Conservation (phyloP, 352 stramenopile genomes). For the Phytophthora pini region DNA sequence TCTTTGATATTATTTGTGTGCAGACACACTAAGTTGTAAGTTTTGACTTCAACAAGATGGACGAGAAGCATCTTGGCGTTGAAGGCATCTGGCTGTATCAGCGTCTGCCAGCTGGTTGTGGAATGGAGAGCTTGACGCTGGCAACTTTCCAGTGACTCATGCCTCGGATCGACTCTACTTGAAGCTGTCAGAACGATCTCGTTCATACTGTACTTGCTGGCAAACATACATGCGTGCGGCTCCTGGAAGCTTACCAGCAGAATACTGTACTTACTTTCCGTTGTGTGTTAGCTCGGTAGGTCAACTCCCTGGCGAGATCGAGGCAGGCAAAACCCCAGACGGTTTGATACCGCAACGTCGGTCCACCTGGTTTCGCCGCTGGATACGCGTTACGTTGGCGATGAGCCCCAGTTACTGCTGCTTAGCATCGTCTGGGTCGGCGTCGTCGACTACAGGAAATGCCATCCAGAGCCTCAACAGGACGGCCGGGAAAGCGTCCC, state of each 20-base stretch:
- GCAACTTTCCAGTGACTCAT: constrained; percentile 4
- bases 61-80: background rate
- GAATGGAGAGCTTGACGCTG: constrained; percentile 8
- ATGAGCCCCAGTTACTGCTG: constrained; percentile 30
- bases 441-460: constrained; percentile 17
- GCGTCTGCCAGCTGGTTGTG: constrained; percentile 10
- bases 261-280: constrained; percentile 14
- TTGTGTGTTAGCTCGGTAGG: constrained; percentile 12
- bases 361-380: constrained; percentile 22
- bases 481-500: background rate
- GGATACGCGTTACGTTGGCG: constrained; percentile 38
- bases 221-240: constrained; percentile 4
- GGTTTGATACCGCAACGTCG: constrained; percentile 5
- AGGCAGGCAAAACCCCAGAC: constrained; percentile 2
- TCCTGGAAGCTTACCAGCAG: constrained; percentile 12
- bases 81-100: constrained; percentile 3
- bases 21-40: constrained; percentile 46
- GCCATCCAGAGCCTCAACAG: constrained; percentile 5
- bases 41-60: constrained; percentile 5
- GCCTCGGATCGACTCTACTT: constrained; percentile 8
- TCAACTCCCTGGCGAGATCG: constrained; percentile 17
- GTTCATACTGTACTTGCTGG: background rate
- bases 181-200: constrained; percentile 11
- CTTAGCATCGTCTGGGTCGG: constrained; percentile 13
- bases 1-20: constrained; percentile 51